Evolutionary conservation across 2,329 filamentous ascomycete genomes (phyloP), one percentile per base, ranked within the genome.

Genomic region (Sporothrix pseudoabietina): DNA sequence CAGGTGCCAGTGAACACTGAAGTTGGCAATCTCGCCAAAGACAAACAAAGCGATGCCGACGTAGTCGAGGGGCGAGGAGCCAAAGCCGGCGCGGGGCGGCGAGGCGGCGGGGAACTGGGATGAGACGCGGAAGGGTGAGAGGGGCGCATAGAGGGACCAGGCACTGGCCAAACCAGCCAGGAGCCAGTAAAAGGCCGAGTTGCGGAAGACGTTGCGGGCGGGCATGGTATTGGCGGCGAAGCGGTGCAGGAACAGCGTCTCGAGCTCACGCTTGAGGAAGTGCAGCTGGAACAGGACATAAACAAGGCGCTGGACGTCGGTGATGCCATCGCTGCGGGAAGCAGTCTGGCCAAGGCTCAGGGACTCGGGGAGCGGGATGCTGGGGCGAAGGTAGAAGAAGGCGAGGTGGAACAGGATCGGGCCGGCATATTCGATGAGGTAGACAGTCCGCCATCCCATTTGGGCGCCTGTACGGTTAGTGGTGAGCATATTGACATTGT

Each of bases 171-270:
- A 80, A 68, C 96, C 96, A 4, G 92, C 91, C 72, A 95, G 83
- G 47, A 91, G 79, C 96, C 96, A 99, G 88, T 99, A 99, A 85
- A 98, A 95, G 77, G 88, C 89, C 77, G 91, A 94, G 87, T 99
- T 99, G 84, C 95, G 96, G 88, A 98, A 91, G 80, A 99, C 93
- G 85, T 97, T 97, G 80, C 83, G 84, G 74, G 88, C 87, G 22
- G 96, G 96, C 96, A 99, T 99, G 68, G 96, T 99, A 79, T 92
- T 93, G 75, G 92, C 90, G 73, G 94, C 95, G 86, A 99, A 99
- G 80, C 93, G 94, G 86, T 99, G 96, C 75, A 99, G 88, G 81
- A 96, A 97, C 75, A 97, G 80, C 0, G 96, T 98, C 85, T 99
- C 96, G 77, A 93, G 87, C 85, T 99, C 96, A 80, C 96, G 94